Evolutionary conservation across 345 rosid genomes (phyloP).

Genomic region (Acer yangbiense): DNA sequence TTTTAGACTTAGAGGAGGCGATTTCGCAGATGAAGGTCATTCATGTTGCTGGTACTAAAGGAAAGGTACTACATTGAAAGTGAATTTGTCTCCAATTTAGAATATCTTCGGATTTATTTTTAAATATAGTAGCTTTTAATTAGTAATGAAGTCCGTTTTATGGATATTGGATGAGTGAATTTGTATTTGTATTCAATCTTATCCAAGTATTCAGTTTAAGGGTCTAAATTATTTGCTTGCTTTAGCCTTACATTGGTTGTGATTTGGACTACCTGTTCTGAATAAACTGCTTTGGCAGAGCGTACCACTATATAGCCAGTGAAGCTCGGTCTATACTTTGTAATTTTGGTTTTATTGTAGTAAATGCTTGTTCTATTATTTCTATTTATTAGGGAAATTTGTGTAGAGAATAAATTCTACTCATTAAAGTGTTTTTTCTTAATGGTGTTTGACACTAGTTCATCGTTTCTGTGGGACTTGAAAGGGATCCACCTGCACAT

Average conservation of each 20-base stretch:
- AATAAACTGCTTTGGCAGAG: neutral
- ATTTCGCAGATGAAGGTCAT: slow-evolving; percentile 75
- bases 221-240: neutral
- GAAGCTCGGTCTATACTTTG: neutral
- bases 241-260: neutral
- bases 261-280: neutral
- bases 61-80: slow-evolving; percentile 55
- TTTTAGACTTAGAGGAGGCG: slow-evolving; percentile 75
- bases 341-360: neutral
- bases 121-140: neutral
- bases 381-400: neutral
- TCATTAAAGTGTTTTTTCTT: neutral
- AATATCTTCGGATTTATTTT: neutral
- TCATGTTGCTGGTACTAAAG: slow-evolving; percentile 98
- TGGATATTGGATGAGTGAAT: neutral
- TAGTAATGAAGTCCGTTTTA: neutral
- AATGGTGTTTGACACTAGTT: slow-evolving; percentile 14
- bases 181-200: neutral
- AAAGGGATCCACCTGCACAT: slow-evolving; percentile 94
- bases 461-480: slow-evolving; percentile 15
- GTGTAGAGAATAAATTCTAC: neutral
- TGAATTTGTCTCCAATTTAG: neutral
- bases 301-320: neutral
- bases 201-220: neutral
- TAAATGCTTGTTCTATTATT: neutral